Evolutionary conservation across 139 green algal genomes (phyloP).

Genomic region (Tetraselmis striata): DNA sequence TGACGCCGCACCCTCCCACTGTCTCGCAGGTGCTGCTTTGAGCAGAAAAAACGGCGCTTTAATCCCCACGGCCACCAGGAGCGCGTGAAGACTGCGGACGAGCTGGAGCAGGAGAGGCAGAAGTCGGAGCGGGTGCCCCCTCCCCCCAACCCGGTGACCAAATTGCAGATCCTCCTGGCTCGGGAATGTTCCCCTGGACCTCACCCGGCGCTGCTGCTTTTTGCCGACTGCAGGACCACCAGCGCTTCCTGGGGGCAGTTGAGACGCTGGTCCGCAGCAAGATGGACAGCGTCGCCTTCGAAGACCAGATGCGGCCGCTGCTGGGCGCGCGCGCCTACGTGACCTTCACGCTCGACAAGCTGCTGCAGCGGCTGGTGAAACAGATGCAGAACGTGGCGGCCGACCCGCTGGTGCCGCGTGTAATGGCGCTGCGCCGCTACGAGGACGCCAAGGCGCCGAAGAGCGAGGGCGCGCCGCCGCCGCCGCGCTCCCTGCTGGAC

Average conservation of each 20-base stretch:
- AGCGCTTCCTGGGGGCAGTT: not conserved
- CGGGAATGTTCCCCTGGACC: too few species aligned
- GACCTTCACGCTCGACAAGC: conserved; percentile 94
- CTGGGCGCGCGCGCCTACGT: conserved; percentile 48
- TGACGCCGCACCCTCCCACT: too few species aligned
- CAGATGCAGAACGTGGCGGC: conserved; percentile 29
- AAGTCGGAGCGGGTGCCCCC: not conserved
- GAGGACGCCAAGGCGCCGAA: not conserved
- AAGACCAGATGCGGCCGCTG: not conserved
- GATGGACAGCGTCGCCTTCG: not conserved
- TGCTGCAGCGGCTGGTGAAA: conserved; percentile 84
- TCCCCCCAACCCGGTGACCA: too few species aligned
- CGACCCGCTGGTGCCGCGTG: not conserved
- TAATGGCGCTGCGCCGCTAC: not conserved
- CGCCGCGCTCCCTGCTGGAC: not conserved
- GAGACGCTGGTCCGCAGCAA: not conserved
- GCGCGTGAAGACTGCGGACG: not conserved
- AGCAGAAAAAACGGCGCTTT: not conserved
- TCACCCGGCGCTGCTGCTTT: too few species aligned
- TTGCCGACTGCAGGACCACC: not conserved
- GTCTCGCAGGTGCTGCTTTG: not conserved
- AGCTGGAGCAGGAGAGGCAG: not conserved
- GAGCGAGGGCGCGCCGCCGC: too few species aligned
- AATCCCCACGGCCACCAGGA: not conserved
- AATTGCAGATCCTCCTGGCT: too few species aligned